phyloP scores from a whole-genome alignment of 2,329 filamentous ascomycete genomes.

The Blumeria graminis region DNA sequence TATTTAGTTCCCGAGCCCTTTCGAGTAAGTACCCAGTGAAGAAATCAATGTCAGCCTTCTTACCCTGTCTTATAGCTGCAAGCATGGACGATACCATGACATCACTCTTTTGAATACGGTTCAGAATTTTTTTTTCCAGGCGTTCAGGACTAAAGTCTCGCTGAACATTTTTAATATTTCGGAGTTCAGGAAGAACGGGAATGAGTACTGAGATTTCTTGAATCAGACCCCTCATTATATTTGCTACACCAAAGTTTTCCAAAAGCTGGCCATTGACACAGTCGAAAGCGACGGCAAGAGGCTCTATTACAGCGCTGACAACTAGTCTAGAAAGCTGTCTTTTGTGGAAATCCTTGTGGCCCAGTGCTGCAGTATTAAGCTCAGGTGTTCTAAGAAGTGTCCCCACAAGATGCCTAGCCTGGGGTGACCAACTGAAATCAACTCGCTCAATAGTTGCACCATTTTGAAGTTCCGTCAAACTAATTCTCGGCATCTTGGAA shows the following conservation, averaged over 20 bases:
- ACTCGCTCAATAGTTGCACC: conserved; percentile 7
- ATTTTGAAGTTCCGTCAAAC: not conserved
- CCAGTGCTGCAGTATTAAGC: conserved; percentile 34
- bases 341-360: conserved; percentile 36
- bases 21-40: conserved; percentile 72
- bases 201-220: conserved; percentile 53
- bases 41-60: conserved; percentile 53
- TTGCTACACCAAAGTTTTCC: conserved; percentile 38
- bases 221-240: conserved; percentile 46
- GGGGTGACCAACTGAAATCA: conserved; percentile 19
- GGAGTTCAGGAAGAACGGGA: conserved; percentile 46
- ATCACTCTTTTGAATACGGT: conserved; percentile 27
- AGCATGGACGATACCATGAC: conserved; percentile 36
- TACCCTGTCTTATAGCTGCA: conserved; percentile 34
- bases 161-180: conserved; percentile 27
- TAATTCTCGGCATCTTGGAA: conserved; percentile 10
- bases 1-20: conserved; percentile 44
- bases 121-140: conserved; percentile 32
- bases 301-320: conserved; percentile 53
- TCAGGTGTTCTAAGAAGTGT: conserved; percentile 36
- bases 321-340: conserved; percentile 60
- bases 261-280: conserved; percentile 48
- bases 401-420: conserved; percentile 33
- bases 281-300: conserved; percentile 58
- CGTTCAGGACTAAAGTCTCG: conserved; percentile 35